These are phyloP conservation scores for Ustilago sp. DNA, from an alignment of 1,284 basidiomycete species.

Conservation along the genomic window DNA sequence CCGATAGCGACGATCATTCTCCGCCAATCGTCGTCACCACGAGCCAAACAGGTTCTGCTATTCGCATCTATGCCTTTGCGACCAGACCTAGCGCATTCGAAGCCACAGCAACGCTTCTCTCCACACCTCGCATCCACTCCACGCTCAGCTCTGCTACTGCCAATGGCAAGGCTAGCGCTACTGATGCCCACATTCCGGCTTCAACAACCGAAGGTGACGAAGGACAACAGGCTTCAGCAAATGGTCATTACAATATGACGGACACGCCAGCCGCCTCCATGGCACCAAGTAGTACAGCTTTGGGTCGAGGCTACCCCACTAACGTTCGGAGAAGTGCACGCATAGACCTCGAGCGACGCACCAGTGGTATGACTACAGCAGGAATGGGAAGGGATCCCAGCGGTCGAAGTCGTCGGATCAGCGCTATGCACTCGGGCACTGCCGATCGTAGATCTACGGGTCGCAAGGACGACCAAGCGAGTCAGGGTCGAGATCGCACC, in stretches of 20 bases:
- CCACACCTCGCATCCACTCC: constrained; percentile 20
- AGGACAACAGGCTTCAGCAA: constrained; percentile 1
- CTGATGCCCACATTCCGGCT: neutral
- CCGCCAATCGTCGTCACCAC: constrained; percentile 47
- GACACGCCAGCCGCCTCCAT: constrained; percentile 17
- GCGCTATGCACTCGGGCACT: constrained; percentile 43
- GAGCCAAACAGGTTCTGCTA: constrained; percentile 16
- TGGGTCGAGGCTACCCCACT: constrained; percentile 41
- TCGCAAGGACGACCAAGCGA: constrained; percentile 32
- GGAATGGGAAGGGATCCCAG: constrained; percentile 48
- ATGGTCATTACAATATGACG: constrained; percentile 10
- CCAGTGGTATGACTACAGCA: constrained; percentile 30
- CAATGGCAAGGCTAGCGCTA: neutral
- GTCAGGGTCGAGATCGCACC: constrained; percentile 41
- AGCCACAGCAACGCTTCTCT: constrained; percentile 35
- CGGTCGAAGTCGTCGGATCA: constrained; percentile 50
- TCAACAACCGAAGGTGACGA: constrained; percentile 4
- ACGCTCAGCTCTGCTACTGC: constrained; percentile 12
- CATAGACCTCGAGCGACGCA: constrained; percentile 40
- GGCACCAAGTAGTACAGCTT: constrained; percentile 7
- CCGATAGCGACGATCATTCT: constrained; percentile 1
- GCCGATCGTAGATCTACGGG: constrained; percentile 33
- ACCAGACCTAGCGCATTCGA: constrained; percentile 34
- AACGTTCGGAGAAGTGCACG: constrained; percentile 31
- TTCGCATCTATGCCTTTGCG: constrained; percentile 55